Evolutionary conservation across 345 rosid species (phyloP).

Genomic region (Bruguiera sexangula): DNA sequence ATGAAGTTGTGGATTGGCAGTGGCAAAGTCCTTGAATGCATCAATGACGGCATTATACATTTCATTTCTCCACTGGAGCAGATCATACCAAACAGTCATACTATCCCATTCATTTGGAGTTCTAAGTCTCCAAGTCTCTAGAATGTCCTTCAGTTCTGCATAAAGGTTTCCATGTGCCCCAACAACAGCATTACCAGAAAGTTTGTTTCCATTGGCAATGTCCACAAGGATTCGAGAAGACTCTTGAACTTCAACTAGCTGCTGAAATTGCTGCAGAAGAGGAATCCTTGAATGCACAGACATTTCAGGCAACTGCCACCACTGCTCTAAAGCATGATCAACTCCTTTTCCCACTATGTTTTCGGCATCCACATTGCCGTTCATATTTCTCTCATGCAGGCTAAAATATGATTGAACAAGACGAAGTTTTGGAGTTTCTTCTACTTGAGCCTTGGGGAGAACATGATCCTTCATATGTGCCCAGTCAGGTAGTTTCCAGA

Average conservation of each 20-base stretch:
- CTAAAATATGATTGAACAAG: conserved; percentile 86
- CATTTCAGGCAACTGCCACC: conserved; percentile 99
- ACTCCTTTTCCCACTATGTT: conserved; percentile 86
- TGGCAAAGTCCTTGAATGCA: conserved; percentile 80
- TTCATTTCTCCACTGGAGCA: conserved; percentile 98
- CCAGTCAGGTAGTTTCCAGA: conserved; percentile 99
- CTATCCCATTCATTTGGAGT: conserved; percentile 99
- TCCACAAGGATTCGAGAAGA: conserved; percentile 84
- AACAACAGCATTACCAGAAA: conserved; percentile 52
- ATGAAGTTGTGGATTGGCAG: conserved; percentile 76
- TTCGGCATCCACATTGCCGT: conserved; percentile 90
- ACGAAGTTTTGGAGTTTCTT: conserved; percentile 95
- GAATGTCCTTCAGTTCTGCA: conserved; percentile 94
- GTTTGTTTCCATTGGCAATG: conserved; percentile 85
- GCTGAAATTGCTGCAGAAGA: conserved; percentile 94
- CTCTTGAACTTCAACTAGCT: conserved; percentile 96
- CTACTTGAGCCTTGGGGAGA: conserved; percentile 99
- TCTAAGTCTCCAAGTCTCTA: conserved; percentile 97
- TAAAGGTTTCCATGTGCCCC: conserved; percentile 77
- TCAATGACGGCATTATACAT: conserved; percentile 90
- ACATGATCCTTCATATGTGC: conserved; percentile 87
- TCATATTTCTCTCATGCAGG: conserved; percentile 78
- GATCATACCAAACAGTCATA: conserved; percentile 95
- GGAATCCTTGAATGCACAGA: conserved; percentile 94
- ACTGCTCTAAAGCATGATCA: conserved; percentile 90